Evolutionary conservation across 192 early-diverging fungal species (phyloP).

Genomic region (Podila verticillata): DNA sequence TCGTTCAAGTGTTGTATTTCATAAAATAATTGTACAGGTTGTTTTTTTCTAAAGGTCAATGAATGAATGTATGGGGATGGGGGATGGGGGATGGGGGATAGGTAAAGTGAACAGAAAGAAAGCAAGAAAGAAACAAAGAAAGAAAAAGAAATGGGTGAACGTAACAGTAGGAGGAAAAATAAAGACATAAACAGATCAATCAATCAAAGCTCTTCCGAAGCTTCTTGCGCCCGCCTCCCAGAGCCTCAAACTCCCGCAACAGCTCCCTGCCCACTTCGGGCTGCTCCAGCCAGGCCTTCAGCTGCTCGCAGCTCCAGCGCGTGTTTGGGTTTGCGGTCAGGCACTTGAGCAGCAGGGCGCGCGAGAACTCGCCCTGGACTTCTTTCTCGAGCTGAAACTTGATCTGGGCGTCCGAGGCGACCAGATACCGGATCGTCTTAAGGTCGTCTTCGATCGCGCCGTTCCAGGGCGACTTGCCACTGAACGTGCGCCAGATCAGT

Average conservation of each 20-base stretch:
- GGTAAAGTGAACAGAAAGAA: neutral
- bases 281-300: conserved; percentile 58
- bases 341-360: conserved; percentile 57
- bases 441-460: conserved; percentile 68
- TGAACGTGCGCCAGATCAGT: conserved; percentile 68
- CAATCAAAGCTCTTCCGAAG: conserved; percentile 32
- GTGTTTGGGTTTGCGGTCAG: conserved; percentile 55
- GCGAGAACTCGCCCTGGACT: conserved; percentile 52
- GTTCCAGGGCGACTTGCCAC: conserved; percentile 67
- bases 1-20: too few relatives aligned
- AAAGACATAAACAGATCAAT: neutral
- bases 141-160: neutral
- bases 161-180: neutral
- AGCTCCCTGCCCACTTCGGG: conserved; percentile 52
- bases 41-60: too few relatives aligned
- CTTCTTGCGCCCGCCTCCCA: conserved; percentile 50
- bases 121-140: neutral
- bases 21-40: too few relatives aligned
- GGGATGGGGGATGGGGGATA: too few relatives aligned
- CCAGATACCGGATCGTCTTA: conserved; percentile 60
- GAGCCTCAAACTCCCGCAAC: conserved; percentile 58
- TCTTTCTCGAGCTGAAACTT: conserved; percentile 58
- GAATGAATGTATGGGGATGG: too few relatives aligned
- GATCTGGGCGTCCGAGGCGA: conserved; percentile 59
- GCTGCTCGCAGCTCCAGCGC: conserved; percentile 52